Conservation (phyloP, 139 green algal species). For the Diplosphaera chodatii region DNA sequence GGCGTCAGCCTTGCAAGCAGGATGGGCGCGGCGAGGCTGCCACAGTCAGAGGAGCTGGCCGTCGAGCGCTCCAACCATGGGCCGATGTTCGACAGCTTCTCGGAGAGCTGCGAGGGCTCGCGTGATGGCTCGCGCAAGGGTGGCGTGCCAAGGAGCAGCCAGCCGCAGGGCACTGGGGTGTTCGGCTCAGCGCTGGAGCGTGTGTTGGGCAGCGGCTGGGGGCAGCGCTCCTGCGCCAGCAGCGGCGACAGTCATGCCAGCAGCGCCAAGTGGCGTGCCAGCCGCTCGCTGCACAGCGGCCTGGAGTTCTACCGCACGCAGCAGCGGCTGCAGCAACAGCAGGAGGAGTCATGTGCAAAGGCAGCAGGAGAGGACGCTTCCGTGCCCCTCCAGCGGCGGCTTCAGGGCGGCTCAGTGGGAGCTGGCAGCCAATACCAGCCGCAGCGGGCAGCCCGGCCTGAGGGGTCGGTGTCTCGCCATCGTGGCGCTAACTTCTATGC, state of each 20-base stretch:
- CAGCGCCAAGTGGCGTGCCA: background rate
- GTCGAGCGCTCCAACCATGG: background rate
- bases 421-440: background rate
- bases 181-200: no score
- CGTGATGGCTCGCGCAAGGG: conserved; percentile 1
- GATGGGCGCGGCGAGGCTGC: background rate
- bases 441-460: no score
- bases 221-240: no score
- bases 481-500: background rate
- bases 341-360: background rate
- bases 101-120: conserved; percentile 7
- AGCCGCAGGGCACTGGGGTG: no score
- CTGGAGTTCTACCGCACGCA: background rate
- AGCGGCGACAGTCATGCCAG: no score
- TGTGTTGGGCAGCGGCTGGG: no score
- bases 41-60: background rate
- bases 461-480: background rate
- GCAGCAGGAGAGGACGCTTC: no score
- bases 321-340: background rate
- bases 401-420: background rate
- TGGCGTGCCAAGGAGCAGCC: no score
- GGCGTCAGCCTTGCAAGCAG: no score
- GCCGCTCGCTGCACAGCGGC: background rate
- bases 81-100: conserved; percentile 8
- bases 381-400: no score